Evolutionary conservation across 2,329 filamentous ascomycete genomes (phyloP).

Genomic region (Ciborinia camelliae): DNA sequence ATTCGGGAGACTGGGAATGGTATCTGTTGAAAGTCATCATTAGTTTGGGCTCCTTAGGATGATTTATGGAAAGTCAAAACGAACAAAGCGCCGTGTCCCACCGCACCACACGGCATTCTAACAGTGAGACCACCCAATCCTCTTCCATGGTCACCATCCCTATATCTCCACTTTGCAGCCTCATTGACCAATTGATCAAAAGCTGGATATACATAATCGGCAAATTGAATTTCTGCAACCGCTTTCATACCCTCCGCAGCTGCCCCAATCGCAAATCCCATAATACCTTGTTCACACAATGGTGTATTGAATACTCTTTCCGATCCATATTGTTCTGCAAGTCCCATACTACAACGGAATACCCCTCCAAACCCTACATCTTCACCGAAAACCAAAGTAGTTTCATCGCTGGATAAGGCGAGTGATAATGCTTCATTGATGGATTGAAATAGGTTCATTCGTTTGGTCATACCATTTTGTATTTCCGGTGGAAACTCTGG

Average conservation of each 20-base stretch:
- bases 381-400: slow-evolving; percentile 89
- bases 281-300: slow-evolving; percentile 87
- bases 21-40: slow-evolving; percentile 44
- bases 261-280: slow-evolving; percentile 87
- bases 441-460: slow-evolving; percentile 90
- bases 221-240: slow-evolving; percentile 83
- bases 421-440: slow-evolving; percentile 86
- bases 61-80: slow-evolving; percentile 26
- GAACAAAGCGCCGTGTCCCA: slow-evolving; percentile 67
- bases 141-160: slow-evolving; percentile 55
- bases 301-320: slow-evolving; percentile 96
- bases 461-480: slow-evolving; percentile 69
- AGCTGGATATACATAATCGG: slow-evolving; percentile 73
- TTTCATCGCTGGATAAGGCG: slow-evolving; percentile 78
- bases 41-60: not conserved
- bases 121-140: slow-evolving; percentile 64
- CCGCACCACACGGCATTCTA: slow-evolving; percentile 68
- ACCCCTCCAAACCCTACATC: slow-evolving; percentile 97
- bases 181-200: slow-evolving; percentile 79
- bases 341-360: slow-evolving; percentile 88
- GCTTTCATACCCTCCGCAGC: slow-evolving; percentile 90
- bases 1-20: slow-evolving; percentile 69
- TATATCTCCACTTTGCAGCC: slow-evolving; percentile 67
- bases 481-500: slow-evolving; percentile 66
- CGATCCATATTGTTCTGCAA: slow-evolving; percentile 81